Evolutionary conservation across 345 rosid genomes (phyloP), one percentile per base, ranked within the genome.

Genomic region (Mallotus nudiflorus): DNA sequence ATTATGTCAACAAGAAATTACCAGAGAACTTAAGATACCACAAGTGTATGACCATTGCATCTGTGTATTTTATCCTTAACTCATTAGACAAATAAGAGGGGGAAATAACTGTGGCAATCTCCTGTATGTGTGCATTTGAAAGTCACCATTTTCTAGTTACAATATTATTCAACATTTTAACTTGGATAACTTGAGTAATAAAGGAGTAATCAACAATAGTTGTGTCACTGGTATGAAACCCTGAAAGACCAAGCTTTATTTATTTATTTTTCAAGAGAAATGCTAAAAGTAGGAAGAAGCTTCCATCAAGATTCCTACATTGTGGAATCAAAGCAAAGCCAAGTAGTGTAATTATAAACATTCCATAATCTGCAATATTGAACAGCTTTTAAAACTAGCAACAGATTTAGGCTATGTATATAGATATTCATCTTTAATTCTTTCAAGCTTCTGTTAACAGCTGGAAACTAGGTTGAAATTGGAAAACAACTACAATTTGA

Each of bases 21-120:
- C 89, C 0, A 89, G 69, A 73, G 99, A 96, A 84, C 97, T 96
- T 15, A 97, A 96, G 79, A 92, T 85, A 96, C 99, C 65, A 89
- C 97, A 18, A 96, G n/a, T n/a, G 97, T 93, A 81, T 51, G 68
- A 31, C 4, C 12, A 8, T 29, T 1, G 15, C 2, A 14, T 58
- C 59, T 49, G 49, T 27, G 19, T 53, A 10, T 58, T 49, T 33
- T 9, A 60, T 39, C n/a, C n/a, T n/a, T 11, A 19, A 60, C n/a
- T 31, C 22, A 16, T 50, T 33, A 45, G 48, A 28, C 11, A 18
- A 29, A 52, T 22, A 9, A 12, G 28, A 24, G 13, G 22, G 28
- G 4, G 16, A 57, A 57, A 57, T 3, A 59, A 13, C 4, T 59
- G 25, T 9, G 37, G 63, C 45, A 33, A 20, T n/a, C 5, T 20